These are phyloP conservation scores for Triticum aestivum DNA, from an alignment of 176 grass and related monocot species.

Conservation along the genomic window IWGSC_CS_RefSeq_v2.1 NC_057794.1:56366197-56366696, in stretches of 20 bases:
- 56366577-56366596: conserved; percentile 61
- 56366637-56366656: conserved; percentile 25
- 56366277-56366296: not conserved
- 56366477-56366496: conserved; percentile 20
- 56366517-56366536: conserved; percentile 23
- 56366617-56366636: conserved; percentile 29
- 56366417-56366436: not conserved
- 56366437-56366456: not conserved
- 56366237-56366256: not conserved
- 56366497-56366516: conserved; percentile 38
- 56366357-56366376: not conserved
- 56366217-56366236: not conserved
- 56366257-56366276: not conserved
- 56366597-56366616: conserved; percentile 59
- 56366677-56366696: conserved; percentile 49
- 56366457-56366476: not conserved
- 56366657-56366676: conserved; percentile 21
- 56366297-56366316: not conserved
- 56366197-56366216: not conserved
- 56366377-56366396: not conserved
- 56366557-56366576: conserved; percentile 51
- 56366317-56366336: not conserved
- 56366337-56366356: not conserved
- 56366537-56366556: conserved; percentile 47
- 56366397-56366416: not conserved